A percentile compares a stretch with the other conserved stretches of the same genome.
phyloP scores from a whole-genome alignment of 23 red algal genomes.

The Gracilaria gracilis region DNA sequence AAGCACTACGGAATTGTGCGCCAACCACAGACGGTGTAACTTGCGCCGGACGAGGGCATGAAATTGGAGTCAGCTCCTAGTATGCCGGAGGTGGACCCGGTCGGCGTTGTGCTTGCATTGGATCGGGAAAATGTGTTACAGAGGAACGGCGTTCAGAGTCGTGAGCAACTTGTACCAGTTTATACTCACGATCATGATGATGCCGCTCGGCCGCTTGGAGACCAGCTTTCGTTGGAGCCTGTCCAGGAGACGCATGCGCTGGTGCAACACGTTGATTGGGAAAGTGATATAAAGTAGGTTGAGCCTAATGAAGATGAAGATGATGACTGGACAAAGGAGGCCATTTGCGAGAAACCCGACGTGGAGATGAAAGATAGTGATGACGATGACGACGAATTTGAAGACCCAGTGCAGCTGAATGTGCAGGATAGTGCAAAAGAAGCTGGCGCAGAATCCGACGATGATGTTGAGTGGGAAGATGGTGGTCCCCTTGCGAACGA shows the following conservation, averaged over 20 bases:
- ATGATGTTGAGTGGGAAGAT: constrained; percentile 80
- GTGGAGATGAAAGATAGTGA: constrained; percentile 21
- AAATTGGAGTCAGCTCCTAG: constrained; percentile 17
- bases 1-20: constrained; percentile 40
- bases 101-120: constrained; percentile 35
- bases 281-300: constrained; percentile 83
- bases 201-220: constrained; percentile 21
- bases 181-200: constrained; percentile 40
- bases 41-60: constrained; percentile 32
- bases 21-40: constrained; percentile 13
- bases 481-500: constrained; percentile 31
- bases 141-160: not conserved
- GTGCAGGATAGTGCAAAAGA: constrained; percentile 7
- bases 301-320: constrained; percentile 58
- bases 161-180: not conserved
- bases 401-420: constrained; percentile 63
- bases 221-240: constrained; percentile 3
- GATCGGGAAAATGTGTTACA: constrained; percentile 28
- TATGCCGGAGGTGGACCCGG: constrained; percentile 39
- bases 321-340: constrained; percentile 24
- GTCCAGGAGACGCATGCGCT: constrained; percentile 29
- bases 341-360: constrained; percentile 3
- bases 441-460: constrained; percentile 48
- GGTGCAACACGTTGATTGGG: constrained; percentile 80
- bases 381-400: constrained; percentile 71